Base-by-base conservation (phyloP, 2,329 filamentous ascomycete species). In the Penicillium sp. region DNA sequence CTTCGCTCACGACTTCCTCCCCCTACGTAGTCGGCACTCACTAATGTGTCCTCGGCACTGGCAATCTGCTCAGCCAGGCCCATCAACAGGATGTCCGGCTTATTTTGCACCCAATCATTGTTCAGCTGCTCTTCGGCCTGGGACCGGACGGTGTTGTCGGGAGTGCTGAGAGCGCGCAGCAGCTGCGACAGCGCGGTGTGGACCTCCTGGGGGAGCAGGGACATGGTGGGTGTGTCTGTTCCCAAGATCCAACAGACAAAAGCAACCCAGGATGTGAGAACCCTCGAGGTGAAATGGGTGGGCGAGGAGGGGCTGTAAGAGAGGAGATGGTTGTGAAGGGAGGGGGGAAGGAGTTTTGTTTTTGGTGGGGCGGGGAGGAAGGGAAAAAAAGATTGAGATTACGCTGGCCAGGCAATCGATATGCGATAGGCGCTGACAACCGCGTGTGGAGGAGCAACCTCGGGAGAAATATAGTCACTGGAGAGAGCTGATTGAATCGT, bases 61-160 rank as follows among this genome's bases (percentile, higher is more conserved):
- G 91, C 87, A 68, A 96, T 88, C 79, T 98, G 94, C 80, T 98
- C 95, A 41, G 90, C 93, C 69, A 99, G 81, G 65, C 93, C 95
- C 89, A 98, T 95, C 73, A 99, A 81, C 67, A 98, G 83, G 68
- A 96, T 84, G 71, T 97, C 93, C 37, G 95, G 93, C 61, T 90
- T 86, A 58, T 86, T 84, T 62, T 82, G 81, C 37, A 92, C 90
- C 95, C 95, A 99, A 82, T 92, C 93, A 78, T 87, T 91, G 76
- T 92, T 91, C 63, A 99, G 82, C 75, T 93, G 89, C 65, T 96
- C 91, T 78, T 99, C 95, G 54, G 94, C 94, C 76, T 91, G 87
- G 33, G 90, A 87, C 74, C 95, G 89, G 69, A 91, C 84, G 59
- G 83, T 83, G 80, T 99, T 99, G 80, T 99, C 94, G 69, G 92